phyloP scores from a whole-genome alignment of 2,329 filamentous ascomycete genomes.

The Aspergillus transmontanensis region DNA sequence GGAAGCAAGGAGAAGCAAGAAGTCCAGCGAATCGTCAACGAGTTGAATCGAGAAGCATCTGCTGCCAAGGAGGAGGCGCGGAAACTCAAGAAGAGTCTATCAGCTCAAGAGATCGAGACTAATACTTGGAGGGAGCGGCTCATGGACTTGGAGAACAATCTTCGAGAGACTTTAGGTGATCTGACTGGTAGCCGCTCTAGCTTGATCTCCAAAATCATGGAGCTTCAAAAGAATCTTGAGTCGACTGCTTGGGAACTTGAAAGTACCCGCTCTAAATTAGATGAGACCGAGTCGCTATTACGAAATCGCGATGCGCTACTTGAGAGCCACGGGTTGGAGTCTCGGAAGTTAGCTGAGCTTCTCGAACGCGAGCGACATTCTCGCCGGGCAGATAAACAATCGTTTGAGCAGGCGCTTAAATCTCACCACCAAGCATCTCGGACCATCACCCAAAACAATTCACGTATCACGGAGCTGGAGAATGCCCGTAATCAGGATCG shows the following conservation, averaged over 20 bases:
- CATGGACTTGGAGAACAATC: conserved; percentile 83
- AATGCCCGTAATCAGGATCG: conserved; percentile 75
- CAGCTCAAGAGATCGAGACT: conserved; percentile 82
- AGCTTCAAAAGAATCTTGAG: conserved; percentile 85
- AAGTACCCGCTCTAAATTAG: conserved; percentile 70
- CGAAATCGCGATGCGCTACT: conserved; percentile 86
- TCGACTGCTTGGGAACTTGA: conserved; percentile 82
- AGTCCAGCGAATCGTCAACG: conserved; percentile 88
- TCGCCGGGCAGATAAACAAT: conserved; percentile 82
- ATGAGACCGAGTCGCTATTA: conserved; percentile 89
- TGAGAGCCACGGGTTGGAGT: conserved; percentile 85
- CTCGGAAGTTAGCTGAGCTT: conserved; percentile 78
- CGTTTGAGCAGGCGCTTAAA: conserved; percentile 85
- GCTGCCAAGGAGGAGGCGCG: conserved; percentile 83
- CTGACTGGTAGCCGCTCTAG: conserved; percentile 82
- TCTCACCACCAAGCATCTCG: conserved; percentile 85
- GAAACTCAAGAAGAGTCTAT: conserved; percentile 78
- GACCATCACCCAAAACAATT: conserved; percentile 81
- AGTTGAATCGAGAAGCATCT: conserved; percentile 82
- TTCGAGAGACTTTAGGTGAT: conserved; percentile 85
- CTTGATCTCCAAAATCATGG: conserved; percentile 82
- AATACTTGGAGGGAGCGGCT: conserved; percentile 89
- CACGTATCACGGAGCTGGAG: conserved; percentile 84
- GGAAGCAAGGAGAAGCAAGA: conserved; percentile 91
- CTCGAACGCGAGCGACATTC: conserved; percentile 87